Evolutionary conservation across 768 basidiomycete genomes (phyloP).

Genomic region (Ramaria sp.): DNA sequence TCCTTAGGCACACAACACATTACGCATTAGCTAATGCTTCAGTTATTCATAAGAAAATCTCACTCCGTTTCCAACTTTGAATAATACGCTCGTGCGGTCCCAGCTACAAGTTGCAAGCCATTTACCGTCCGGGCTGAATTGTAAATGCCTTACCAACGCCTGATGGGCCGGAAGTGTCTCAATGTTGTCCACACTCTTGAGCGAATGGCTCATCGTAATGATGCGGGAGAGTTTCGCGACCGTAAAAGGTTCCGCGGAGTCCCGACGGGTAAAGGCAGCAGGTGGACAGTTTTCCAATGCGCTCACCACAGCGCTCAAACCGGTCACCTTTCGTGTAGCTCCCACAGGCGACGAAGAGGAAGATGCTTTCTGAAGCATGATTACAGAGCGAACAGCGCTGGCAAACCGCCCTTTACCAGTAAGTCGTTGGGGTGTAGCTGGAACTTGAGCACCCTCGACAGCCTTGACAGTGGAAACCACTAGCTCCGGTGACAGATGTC

Average conservation of each 20-base stretch:
- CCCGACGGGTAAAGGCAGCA: not conserved
- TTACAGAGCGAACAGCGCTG: slow-evolving; percentile 35
- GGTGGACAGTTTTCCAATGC: slow-evolving; percentile 7
- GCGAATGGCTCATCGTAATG: slow-evolving; percentile 40
- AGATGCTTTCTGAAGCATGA: slow-evolving; percentile 28
- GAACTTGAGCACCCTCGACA: slow-evolving; percentile 18
- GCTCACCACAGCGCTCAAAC: slow-evolving; percentile 13
- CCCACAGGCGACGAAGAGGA: slow-evolving; percentile 21
- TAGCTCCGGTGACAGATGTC: not conserved
- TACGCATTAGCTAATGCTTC: slow-evolving; percentile 1
- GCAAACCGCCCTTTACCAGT: slow-evolving; percentile 23
- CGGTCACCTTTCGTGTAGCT: not conserved
- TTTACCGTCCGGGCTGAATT: slow-evolving; percentile 69
- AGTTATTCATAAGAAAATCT: slow-evolving; percentile 14
- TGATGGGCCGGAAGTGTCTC: slow-evolving; percentile 55
- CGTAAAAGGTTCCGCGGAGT: slow-evolving; percentile 17
- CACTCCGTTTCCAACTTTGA: slow-evolving; percentile 42
- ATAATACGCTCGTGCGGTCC: slow-evolving; percentile 61
- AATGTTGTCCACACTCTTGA: slow-evolving; percentile 41
- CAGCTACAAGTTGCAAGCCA: slow-evolving; percentile 71
- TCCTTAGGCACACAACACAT: slow-evolving; percentile 26
- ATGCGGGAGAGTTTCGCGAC: slow-evolving; percentile 41
- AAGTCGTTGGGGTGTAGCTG: not conserved
- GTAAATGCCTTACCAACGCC: slow-evolving; percentile 59
- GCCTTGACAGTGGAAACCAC: slow-evolving; percentile 16